Evolutionary conservation across 208 protist species (phyloP).

Genomic region (Trypanosoma avium): DNA sequence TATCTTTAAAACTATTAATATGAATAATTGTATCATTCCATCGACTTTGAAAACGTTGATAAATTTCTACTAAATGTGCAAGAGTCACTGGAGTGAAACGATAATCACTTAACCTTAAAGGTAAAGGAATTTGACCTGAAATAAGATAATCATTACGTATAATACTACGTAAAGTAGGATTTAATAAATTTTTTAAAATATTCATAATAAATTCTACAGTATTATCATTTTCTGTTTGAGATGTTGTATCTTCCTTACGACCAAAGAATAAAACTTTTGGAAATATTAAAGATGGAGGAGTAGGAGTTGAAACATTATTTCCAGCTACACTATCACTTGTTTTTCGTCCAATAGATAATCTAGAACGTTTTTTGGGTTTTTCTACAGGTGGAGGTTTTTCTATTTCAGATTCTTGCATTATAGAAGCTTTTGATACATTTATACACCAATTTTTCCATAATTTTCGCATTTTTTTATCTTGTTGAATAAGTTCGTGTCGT

Average conservation of each 20-base stretch:
- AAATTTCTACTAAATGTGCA: slow-evolving; percentile 34
- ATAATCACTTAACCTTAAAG: slow-evolving; percentile 69
- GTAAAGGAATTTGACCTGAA: slow-evolving; percentile 48
- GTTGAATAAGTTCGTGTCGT: slow-evolving; percentile 43
- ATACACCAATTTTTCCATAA: slow-evolving; percentile 38
- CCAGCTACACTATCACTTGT: slow-evolving; percentile 10
- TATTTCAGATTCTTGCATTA: slow-evolving; percentile 4
- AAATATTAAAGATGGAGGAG: slow-evolving; percentile 18
- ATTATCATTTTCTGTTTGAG: slow-evolving; percentile 5
- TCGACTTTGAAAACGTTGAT: slow-evolving; percentile 28
- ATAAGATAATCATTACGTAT: slow-evolving; percentile 47
- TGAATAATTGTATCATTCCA: slow-evolving; percentile 8
- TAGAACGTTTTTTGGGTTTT: slow-evolving; percentile 17
- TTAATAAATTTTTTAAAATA: slow-evolving; percentile 14
- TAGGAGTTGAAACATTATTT: neutral
- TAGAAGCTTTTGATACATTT: slow-evolving; percentile 19
- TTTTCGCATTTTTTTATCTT: slow-evolving; percentile 40
- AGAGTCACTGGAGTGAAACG: slow-evolving; percentile 35
- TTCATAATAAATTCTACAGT: slow-evolving; percentile 16
- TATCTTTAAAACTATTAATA: no score
- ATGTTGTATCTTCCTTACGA: slow-evolving; percentile 41
- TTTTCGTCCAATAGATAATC: slow-evolving; percentile 6
- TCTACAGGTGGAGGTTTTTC: neutral
- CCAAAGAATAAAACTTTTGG: slow-evolving; percentile 74
- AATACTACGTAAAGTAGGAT: slow-evolving; percentile 18